Evolutionary conservation across 257 asterid species (phyloP).

Genomic region (Datura wrightii): DNA sequence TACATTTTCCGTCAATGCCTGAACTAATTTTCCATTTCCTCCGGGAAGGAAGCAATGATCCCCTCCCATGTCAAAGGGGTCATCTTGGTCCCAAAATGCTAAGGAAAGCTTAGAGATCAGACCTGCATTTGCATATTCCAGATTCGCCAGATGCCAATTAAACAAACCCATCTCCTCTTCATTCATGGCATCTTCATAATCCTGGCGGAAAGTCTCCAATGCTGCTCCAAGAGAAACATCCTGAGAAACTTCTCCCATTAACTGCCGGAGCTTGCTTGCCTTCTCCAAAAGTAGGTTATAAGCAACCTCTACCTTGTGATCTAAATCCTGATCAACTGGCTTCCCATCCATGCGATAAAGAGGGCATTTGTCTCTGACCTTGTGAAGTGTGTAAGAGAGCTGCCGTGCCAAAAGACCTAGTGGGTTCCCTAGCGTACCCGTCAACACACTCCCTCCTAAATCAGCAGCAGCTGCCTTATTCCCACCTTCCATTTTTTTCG

Average conservation of each 20-base stretch:
- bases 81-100: conserved; percentile 99
- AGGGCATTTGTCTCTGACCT: conserved; percentile 95
- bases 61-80: conserved; percentile 99
- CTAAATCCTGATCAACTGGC: conserved; percentile 75
- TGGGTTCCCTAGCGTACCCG: conserved; percentile 92
- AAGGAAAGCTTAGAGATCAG: conserved; percentile 85
- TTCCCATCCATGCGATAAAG: conserved; percentile 74
- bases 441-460: conserved; percentile 96
- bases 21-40: conserved; percentile 84
- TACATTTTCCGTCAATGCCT: conserved; percentile 78
- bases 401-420: conserved; percentile 95
- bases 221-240: conserved; percentile 98
- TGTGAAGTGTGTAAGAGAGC: conserved; percentile 75
- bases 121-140: conserved; percentile 97
- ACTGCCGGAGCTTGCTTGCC: conserved; percentile 71
- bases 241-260: conserved; percentile 90
- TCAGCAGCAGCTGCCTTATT: conserved; percentile 80
- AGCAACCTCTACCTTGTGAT: conserved; percentile 72
- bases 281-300: conserved; percentile 81
- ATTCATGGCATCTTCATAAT: conserved; percentile 50
- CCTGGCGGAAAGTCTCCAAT: conserved; percentile 75
- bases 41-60: conserved; percentile 97
- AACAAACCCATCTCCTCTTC: conserved; percentile 78
- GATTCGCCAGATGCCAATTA: conserved; percentile 93
- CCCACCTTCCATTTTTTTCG: conserved; percentile 69